A percentile compares a stretch with the other conserved stretches of the same genome.
These are phyloP conservation scores for Pleurotus pulmonarius DNA, from an alignment of 768 basidiomycete genomes.

Conservation along the genomic window DNA sequence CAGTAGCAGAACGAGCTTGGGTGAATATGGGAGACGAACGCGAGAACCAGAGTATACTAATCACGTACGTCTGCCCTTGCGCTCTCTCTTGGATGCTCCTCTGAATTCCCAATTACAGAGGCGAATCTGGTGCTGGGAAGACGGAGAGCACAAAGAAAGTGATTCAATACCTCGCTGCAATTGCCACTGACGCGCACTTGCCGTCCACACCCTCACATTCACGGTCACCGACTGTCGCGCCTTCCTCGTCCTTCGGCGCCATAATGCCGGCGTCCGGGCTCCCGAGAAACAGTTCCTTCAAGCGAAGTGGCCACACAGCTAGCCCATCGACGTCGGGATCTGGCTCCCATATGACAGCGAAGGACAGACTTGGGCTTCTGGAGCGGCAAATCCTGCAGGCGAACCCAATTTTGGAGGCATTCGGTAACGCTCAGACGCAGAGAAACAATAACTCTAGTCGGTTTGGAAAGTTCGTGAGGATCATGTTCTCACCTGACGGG, in stretches of 20 bases:
- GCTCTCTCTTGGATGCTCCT: conserved; percentile 3
- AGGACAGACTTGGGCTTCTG: conserved; percentile 79
- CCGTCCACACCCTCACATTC: conserved; percentile 58
- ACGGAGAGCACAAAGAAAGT: conserved; percentile 99
- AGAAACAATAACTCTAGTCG: conserved; percentile 98
- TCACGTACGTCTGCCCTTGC: conserved; percentile 68
- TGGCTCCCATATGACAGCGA: conserved; percentile 48
- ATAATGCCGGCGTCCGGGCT: conserved; percentile 66
- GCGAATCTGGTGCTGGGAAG: conserved; percentile 98
- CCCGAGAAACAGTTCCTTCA: conserved; percentile 59
- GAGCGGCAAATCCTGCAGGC: conserved; percentile 97
- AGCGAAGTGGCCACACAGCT: conserved; percentile 46
- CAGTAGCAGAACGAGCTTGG: conserved; percentile 97
- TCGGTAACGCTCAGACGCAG: conserved; percentile 98
- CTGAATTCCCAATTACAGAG: conserved; percentile 43
- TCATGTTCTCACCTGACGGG: conserved; percentile 88
- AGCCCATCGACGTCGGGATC: conserved; percentile 42
- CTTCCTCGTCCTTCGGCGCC: conserved; percentile 41
- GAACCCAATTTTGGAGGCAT: conserved; percentile 95
- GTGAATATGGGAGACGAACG: conserved; percentile 96
- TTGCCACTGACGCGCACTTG: conserved; percentile 77
- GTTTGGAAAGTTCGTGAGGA: conserved; percentile 97
- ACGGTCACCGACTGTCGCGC: conserved; percentile 58
- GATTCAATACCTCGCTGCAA: conserved; percentile 97
- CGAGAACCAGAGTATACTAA: conserved; percentile 96